phyloP scores from a whole-genome alignment of 106 monocot species.

The Xerophyta viscosa region DNA sequence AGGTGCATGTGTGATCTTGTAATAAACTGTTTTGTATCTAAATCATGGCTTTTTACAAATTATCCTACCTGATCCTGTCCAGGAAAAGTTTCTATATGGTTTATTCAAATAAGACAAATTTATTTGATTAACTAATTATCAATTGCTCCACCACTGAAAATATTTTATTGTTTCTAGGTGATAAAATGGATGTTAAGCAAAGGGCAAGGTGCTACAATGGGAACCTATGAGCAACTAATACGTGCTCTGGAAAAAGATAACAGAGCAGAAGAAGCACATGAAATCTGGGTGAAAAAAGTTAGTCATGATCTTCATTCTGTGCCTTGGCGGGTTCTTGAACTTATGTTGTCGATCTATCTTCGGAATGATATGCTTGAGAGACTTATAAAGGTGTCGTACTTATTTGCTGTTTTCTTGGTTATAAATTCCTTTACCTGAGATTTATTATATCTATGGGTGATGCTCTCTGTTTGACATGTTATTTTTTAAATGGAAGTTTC shows the following conservation, averaged over 20 bases:
- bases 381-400: slow-evolving; percentile 63
- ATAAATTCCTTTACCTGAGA: slow-evolving; percentile 1
- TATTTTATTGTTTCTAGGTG: slow-evolving; percentile 28
- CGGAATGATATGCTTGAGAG: slow-evolving; percentile 93
- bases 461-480: no score
- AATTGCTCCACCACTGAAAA: no score
- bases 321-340: slow-evolving; percentile 84
- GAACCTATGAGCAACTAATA: slow-evolving; percentile 88
- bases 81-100: no score
- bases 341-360: slow-evolving; percentile 94
- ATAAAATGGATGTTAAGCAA: slow-evolving; percentile 98
- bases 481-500: no score
- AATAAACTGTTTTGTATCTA: background rate
- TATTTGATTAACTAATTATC: no score
- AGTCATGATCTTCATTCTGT: slow-evolving; percentile 79
- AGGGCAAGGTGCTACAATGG: slow-evolving; percentile 88
- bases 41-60: no score
- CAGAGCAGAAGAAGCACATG: slow-evolving; percentile 93
- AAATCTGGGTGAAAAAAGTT: slow-evolving; percentile 72
- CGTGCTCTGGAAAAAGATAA: slow-evolving; percentile 86
- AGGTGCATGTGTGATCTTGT: slow-evolving; percentile 28
- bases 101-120: no score
- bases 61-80: no score
- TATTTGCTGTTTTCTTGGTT: background rate
- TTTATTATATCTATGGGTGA: background rate